A percentile compares a stretch with the other conserved stretches of the same genome.
phyloP scores from a whole-genome alignment of 331 rosid genomes.

The Ulmus americana region DNA sequence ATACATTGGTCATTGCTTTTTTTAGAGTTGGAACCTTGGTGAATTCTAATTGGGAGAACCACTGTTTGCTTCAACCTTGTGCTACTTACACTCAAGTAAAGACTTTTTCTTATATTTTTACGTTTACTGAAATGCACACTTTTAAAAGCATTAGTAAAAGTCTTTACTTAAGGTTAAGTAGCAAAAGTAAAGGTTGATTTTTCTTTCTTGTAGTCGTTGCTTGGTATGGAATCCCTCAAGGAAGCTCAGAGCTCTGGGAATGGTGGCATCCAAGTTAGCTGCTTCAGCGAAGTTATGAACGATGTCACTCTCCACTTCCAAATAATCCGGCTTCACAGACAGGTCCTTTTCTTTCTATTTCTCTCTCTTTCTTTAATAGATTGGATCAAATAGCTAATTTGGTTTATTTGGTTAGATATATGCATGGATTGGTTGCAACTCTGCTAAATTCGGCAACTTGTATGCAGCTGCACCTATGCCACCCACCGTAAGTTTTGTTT shows the following conservation, averaged over 20 bases:
- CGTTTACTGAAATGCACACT: too few species aligned
- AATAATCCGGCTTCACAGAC: conserved; percentile 65
- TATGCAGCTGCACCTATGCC: conserved; percentile 80
- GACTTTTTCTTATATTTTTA: too few species aligned
- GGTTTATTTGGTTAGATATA: conserved; percentile 43
- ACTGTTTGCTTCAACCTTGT: too few species aligned
- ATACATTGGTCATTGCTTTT: too few species aligned
- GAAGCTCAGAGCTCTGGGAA: conserved; percentile 9
- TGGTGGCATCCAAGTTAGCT: conserved; percentile 40
- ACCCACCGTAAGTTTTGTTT: conserved; percentile 40
- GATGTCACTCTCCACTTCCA: conserved; percentile 69
- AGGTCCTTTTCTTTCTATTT: conserved; percentile 31
- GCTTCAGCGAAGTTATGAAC: conserved; percentile 59
- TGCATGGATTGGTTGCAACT: conserved; percentile 84
- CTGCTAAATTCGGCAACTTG: conserved; percentile 65
- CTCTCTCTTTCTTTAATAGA: too few species aligned
- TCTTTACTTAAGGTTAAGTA: too few species aligned
- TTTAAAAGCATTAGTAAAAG: too few species aligned
- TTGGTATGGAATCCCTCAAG: neutral
- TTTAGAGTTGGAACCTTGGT: too few species aligned
- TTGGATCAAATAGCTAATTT: conserved; percentile 8
- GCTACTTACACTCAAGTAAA: too few species aligned
- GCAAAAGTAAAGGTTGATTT: too few species aligned
- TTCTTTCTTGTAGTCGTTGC: too few species aligned
- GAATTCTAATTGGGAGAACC: too few species aligned